Conservation (phyloP, 345 rosid genomes). For the Lumnitzera littorea region DNA sequence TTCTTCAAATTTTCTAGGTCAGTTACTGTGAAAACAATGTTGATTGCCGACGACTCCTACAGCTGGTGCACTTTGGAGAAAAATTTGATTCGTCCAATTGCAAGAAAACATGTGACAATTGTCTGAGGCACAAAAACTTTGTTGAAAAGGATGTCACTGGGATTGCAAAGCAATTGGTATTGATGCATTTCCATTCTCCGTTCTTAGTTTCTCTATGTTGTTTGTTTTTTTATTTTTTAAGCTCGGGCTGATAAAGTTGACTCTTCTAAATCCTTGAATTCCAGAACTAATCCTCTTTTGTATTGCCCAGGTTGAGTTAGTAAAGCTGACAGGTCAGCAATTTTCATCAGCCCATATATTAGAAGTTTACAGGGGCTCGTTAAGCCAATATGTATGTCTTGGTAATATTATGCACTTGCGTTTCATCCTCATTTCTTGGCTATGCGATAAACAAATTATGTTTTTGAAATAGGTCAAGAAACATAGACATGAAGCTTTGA, state of each 20-base stretch:
- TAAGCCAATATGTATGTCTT: constrained; percentile 65
- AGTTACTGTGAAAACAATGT: constrained; percentile 93
- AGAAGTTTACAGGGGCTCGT: constrained; percentile 95
- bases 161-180: constrained; percentile 80
- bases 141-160: constrained; percentile 83
- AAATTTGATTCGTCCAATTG: constrained; percentile 72
- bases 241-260: neutral
- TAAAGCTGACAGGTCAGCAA: constrained; percentile 65
- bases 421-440: constrained; percentile 9
- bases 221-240: constrained; percentile 1
- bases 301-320: constrained; percentile 76
- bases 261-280: neutral
- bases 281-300: neutral
- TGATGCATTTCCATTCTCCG: constrained; percentile 8
- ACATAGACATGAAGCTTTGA: constrained; percentile 71
- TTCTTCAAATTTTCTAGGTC: constrained; percentile 47
- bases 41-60: constrained; percentile 88
- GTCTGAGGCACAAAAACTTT: constrained; percentile 50
- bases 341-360: constrained; percentile 81
- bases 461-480: constrained; percentile 63
- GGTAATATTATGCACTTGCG: neutral
- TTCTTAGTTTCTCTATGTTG: neutral
- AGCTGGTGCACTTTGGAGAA: constrained; percentile 91
- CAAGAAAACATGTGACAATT: constrained; percentile 81
- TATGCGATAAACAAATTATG: constrained; percentile 5